Evolutionary conservation across 75 land plant genomes (phyloP).

Genomic region (Chamaecyparis obtusa): DNA sequence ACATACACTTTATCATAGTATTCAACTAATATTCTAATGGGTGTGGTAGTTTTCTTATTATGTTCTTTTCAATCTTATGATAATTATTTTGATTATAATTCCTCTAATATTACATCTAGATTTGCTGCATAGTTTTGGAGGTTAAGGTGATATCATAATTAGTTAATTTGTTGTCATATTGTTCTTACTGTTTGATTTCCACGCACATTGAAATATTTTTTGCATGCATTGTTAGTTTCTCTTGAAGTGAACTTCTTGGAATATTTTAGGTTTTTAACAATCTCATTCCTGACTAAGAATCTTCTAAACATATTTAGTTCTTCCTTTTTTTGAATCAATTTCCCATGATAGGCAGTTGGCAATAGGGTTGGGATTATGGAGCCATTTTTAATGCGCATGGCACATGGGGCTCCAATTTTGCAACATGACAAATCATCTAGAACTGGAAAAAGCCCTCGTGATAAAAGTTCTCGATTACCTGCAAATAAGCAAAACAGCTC

Average conservation of each 20-base stretch:
- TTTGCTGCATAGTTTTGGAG: neutral
- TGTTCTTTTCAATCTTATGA: neutral
- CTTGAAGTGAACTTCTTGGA: neutral
- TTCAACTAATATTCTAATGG: neutral
- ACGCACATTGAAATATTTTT: neutral
- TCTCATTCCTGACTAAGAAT: neutral
- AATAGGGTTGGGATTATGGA: constrained; percentile 88
- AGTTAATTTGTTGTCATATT: neutral
- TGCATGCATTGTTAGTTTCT: neutral
- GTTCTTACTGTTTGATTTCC: neutral
- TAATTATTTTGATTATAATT: neutral
- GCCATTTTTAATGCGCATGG: constrained; percentile 97
- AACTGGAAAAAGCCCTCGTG: constrained; percentile 37
- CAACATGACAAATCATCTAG: constrained; percentile 41
- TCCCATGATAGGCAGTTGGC: constrained; percentile 79
- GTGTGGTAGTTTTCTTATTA: neutral
- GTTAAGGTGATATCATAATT: neutral
- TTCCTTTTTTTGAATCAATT: neutral
- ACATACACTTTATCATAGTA: too few relatives aligned
- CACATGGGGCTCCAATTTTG: constrained; percentile 88
- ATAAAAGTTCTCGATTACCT: constrained; percentile 19
- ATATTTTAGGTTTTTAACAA: neutral
- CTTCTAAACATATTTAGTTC: neutral
- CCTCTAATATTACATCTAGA: neutral
- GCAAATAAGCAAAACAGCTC: constrained; percentile 9